Percentiles rank a stretch among this genome's conserved stretches.
Conservation (phyloP, 1,284 basidiomycete genomes). For the Apiotrichum gracile region DNA sequence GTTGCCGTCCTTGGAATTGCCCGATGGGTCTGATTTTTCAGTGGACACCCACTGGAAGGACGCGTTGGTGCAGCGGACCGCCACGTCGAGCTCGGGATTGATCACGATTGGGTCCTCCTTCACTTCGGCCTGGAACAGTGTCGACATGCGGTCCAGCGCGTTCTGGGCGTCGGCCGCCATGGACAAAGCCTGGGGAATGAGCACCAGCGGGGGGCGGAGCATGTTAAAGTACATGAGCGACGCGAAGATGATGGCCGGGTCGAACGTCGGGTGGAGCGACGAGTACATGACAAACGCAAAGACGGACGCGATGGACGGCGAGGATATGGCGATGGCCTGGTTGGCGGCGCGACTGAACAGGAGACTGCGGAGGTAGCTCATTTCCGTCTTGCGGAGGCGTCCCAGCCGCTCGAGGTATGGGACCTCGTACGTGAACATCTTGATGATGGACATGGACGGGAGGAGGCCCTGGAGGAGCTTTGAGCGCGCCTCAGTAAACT, state of each 20-base stretch:
- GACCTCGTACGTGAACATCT: slow-evolving; percentile 66
- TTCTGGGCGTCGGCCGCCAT: slow-evolving; percentile 61
- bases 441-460: slow-evolving; percentile 65
- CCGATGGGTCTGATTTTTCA: too few relatives aligned
- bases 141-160: slow-evolving; percentile 55
- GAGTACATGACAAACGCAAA: slow-evolving; percentile 69
- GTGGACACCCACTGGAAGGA: slow-evolving; percentile 57
- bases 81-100: slow-evolving; percentile 51
- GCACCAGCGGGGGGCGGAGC: slow-evolving; percentile 62
- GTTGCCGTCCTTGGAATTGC: not conserved
- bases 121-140: slow-evolving; percentile 57
- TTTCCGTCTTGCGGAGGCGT: slow-evolving; percentile 24
- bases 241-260: slow-evolving; percentile 61
- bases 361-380: slow-evolving; percentile 57
- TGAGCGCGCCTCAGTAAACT: slow-evolving; percentile 73
- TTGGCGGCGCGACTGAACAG: slow-evolving; percentile 59
- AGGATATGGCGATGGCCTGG: slow-evolving; percentile 36
- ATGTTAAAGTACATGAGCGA: slow-evolving; percentile 65
- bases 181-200: slow-evolving; percentile 60
- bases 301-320: slow-evolving; percentile 60
- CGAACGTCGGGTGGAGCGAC: slow-evolving; percentile 53
- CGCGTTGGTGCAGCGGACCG: slow-evolving; percentile 53
- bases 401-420: slow-evolving; percentile 59
- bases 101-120: slow-evolving; percentile 46
- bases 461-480: slow-evolving; percentile 73